Base-by-base conservation (phyloP, 495 filamentous ascomycete species). In the Penicillium lividum region DNA sequence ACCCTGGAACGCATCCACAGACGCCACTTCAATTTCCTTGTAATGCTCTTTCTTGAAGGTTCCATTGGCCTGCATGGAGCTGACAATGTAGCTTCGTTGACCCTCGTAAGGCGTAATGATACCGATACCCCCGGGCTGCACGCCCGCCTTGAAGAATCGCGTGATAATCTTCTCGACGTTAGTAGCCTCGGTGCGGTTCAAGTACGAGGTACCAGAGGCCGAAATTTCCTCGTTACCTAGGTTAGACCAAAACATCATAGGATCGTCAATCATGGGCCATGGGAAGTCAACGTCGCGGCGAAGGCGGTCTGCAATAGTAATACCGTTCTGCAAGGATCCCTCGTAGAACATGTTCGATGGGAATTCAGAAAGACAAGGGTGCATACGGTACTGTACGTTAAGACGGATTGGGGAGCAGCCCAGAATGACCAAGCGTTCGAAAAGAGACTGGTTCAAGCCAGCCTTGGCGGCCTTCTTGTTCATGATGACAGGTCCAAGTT, bases 231-330 rank as follows among this genome's bases (percentile, higher is more conserved):
- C 94, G 56, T 94, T 96, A 53, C 94, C 94, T 45, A 97, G 78
- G 68, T 98, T 98, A 7, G 93, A 95, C 94, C 94, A 99, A 79
- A 99, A 99, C 94, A 98, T 98, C 94, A 99, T 99, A 8, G 94
- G 94, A 57, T 86, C 88, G 63, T 98, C 95, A 49, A 80, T 83
- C 43, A 96, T 92, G 11, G 94, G 94, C 94, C 94, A 99, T 3
- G 94, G 94, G 73, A 99, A 99, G 68, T 99, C 94, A 27, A 98
- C 92, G 68, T 99, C 93, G 54, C 87, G 89, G 51, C 93, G 89
- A 53, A 97, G 82, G 57, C 94, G 85, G 69, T 96, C 89, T 44
- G 88, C 85, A 64, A 88, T 89, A 1, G 95, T 97, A 46, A 99
- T 90, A 68, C 94, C 94, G 64, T 99, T 99, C 73, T 99, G 94